phyloP scores from a whole-genome alignment of 2,329 filamentous ascomycete genomes.

The Sarocladium kiliense region DNA sequence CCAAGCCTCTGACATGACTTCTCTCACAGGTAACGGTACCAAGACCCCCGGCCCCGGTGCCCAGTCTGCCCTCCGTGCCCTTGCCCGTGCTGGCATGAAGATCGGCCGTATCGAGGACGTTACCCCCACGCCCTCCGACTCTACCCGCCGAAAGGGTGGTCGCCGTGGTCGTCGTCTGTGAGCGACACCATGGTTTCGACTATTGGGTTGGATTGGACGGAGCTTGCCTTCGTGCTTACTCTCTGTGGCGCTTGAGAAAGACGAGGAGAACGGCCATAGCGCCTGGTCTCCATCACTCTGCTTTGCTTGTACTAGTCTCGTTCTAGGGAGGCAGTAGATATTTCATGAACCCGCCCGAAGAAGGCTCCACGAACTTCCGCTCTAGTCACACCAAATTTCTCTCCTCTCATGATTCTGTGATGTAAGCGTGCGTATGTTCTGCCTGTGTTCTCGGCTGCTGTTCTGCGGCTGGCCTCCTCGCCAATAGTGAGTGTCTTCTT shows the following conservation, averaged over 20 bases:
- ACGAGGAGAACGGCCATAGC: constrained; percentile 65
- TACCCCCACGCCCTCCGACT: constrained; percentile 97
- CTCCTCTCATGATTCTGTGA: not conserved
- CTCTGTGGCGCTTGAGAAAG: constrained; percentile 59
- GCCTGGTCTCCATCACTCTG: constrained; percentile 59
- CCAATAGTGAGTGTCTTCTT: no score
- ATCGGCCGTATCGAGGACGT: constrained; percentile 99
- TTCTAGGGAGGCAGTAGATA: constrained; percentile 28
- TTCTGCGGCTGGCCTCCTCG: no score
- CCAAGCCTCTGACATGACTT: constrained; percentile 38
- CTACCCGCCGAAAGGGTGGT: constrained; percentile 99
- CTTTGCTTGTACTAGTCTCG: constrained; percentile 25
- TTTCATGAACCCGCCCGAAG: constrained; percentile 38
- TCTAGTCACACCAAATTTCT: constrained; percentile 27
- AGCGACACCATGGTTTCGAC: constrained; percentile 27
- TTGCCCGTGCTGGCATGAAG: constrained; percentile 99
- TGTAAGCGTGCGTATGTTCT: no score
- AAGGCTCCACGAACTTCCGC: constrained; percentile 25
- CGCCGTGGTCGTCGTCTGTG: constrained; percentile 99
- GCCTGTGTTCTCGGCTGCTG: no score
- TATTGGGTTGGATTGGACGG: constrained; percentile 26
- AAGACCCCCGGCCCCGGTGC: constrained; percentile 99
- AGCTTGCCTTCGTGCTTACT: constrained; percentile 33
- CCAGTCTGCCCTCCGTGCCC: constrained; percentile 96
- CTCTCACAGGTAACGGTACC: constrained; percentile 68